phyloP scores from a whole-genome alignment of 805 yeast species.

The Candida chilensis region DNA sequence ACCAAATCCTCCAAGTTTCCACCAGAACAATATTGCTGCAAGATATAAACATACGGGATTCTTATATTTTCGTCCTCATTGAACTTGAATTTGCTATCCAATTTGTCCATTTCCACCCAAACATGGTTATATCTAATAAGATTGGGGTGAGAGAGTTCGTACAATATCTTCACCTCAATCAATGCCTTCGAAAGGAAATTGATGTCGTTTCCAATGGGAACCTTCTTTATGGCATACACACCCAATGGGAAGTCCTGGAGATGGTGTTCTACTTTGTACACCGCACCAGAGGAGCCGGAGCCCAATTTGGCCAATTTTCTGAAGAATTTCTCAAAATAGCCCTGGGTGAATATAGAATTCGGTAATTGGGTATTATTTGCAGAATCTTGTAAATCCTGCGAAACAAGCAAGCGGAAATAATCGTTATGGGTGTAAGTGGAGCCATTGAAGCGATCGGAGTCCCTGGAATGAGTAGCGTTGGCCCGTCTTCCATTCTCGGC shows the following conservation, averaged over 20 bases:
- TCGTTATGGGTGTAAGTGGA: too few relatives aligned
- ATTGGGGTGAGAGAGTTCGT: constrained; percentile 43
- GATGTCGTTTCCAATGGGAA: constrained; percentile 72
- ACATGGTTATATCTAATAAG: constrained; percentile 84
- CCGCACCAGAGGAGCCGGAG: constrained; percentile 79
- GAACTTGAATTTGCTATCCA: constrained; percentile 43
- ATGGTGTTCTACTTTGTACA: constrained; percentile 76
- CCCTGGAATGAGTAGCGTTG: too few relatives aligned
- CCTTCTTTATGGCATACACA: constrained; percentile 74
- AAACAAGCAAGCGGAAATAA: too few relatives aligned
- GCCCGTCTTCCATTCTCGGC: too few relatives aligned
- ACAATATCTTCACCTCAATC: constrained; percentile 69
- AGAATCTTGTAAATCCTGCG: too few relatives aligned
- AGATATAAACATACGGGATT: constrained; percentile 67
- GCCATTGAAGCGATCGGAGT: too few relatives aligned
- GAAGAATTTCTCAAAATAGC: constrained; percentile 72
- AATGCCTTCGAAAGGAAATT: constrained; percentile 62
- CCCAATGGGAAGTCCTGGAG: constrained; percentile 67
- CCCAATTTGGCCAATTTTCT: constrained; percentile 54
- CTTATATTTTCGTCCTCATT: constrained; percentile 31
- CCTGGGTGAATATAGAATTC: constrained; percentile 62
- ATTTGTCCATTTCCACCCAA: constrained; percentile 68
- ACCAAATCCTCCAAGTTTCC: constrained; percentile 76
- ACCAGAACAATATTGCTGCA: constrained; percentile 84
- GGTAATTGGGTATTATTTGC: too few relatives aligned